Evolutionary conservation across 2,329 filamentous ascomycete genomes (phyloP), one percentile per base, ranked within the genome.

Genomic region (Paradendryphiella salina): DNA sequence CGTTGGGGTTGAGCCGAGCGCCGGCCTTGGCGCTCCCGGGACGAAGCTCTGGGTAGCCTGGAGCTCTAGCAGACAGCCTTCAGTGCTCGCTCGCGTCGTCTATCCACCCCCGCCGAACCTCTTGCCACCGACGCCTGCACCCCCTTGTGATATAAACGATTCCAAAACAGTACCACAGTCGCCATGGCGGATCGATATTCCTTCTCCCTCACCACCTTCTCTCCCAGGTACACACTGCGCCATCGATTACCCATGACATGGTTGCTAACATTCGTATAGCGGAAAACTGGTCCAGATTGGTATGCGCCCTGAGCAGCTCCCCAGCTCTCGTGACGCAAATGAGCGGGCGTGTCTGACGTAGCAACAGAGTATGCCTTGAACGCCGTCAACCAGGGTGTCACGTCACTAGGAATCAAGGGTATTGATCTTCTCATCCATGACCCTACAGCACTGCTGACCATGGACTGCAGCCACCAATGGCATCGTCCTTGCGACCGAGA

Each of bases 251-350:
- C 59, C 63, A 63, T 54, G 61, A 60, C 67, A 69, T 55, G 33
- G 48, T 57, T 70, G 75, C 79, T 83, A 76, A 85, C 73, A 64
- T 56, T 40, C 52, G 52, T 56, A 66, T 66, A 97, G 94, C 77
- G 94, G 94, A 75, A 99, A 99, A 82, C 88, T 99, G 80, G 93
- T 97, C 63, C 94, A 99, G 80, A 97, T 99, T 79, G 93, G 93
- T 90, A 81, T 65, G 76, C 38, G 17, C 32, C 35, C 11, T n/a
- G n/a, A 21, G 34, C 21, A 43, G 17, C 4, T n/a, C 13, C 9
- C 13, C 33, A 28, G 21, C 3, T 40, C 9, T 32, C 7, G 21
- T 14, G n/a, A 21, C 5, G 9, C 5, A 20, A 6, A 14, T 14
- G n/a, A 14, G 18, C 31, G 63, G 37, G 18, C 14, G 33, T n/a